Base-by-base conservation (phyloP, 202 grass and related monocot species). In the Hordeum pubiflorum region DNA sequence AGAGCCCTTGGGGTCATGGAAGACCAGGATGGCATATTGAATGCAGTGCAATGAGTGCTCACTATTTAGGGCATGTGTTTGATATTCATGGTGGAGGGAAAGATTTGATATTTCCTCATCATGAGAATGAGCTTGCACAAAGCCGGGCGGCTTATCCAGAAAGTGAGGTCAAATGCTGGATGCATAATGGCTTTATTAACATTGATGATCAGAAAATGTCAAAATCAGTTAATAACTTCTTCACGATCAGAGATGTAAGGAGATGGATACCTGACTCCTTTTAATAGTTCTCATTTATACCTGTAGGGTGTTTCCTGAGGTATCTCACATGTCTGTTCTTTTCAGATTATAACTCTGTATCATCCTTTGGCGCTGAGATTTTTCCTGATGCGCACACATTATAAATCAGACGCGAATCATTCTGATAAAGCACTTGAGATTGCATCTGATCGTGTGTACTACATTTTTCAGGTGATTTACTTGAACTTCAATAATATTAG, bases 171-270 rank as follows among this genome's bases (percentile, higher is more conserved):
- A 91, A 89, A 48, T 91, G 85, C 57, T 97, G 94, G 94, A 70
- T 97, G 80, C 94, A 97, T 67, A 98, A 98, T 36, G 95, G 95
- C 61, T 98, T 98, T 75, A 92, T 99, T 64, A 96, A 99, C 89
- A 95, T 85, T 7, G 92, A 93, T 63, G 88, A 91, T 84, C 78
- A 94, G 80, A 99, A 99, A 66, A 99, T 99, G 96, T 93, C 92
- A 44, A 99, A 99, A 84, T 95, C 92, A 46, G 89, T 93, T 43
- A 86, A 95, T 58, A 96, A 99, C 50, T 99, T 99, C 80, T 99
- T 93, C 87, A 96, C 96, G 0, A 99, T 99, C 72, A 84, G 92
- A 89, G 90, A 99, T 79, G 96, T 96, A 94, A 85, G 86, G 63
- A 24, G 40, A n/a, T 73, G 22, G n/a, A 74, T 37, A 36, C 50